A percentile compares a stretch with the other conserved stretches of the same genome.
Evolutionary conservation across 2,329 filamentous ascomycete species (phyloP).

Genomic region (Nemania bipapillata): DNA sequence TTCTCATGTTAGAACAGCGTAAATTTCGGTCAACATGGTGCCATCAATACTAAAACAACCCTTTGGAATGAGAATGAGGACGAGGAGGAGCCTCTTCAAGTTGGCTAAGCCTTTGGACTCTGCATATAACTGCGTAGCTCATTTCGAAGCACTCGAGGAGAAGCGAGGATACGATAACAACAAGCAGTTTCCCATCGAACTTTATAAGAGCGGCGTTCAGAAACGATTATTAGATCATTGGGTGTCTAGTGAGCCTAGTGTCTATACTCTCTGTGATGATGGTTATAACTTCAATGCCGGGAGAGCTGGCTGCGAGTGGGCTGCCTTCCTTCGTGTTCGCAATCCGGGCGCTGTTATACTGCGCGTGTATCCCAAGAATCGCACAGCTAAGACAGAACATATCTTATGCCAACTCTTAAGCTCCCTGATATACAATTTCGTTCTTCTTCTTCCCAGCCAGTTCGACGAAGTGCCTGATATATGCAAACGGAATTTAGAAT

Average conservation of each 20-base stretch:
- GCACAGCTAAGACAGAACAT: not conserved
- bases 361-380: conserved; percentile 36
- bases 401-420: conserved; percentile 34
- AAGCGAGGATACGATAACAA: conserved; percentile 34
- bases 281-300: conserved; percentile 22
- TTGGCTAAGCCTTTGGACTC: conserved; percentile 1
- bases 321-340: conserved; percentile 35
- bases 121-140: conserved; percentile 20
- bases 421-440: conserved; percentile 36
- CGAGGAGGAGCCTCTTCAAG: conserved; percentile 15
- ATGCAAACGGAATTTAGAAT: conserved; percentile 22
- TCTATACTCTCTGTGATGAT: conserved; percentile 29
- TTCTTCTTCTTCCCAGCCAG: conserved; percentile 22
- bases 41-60: conserved; percentile 6
- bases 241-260: conserved; percentile 15
- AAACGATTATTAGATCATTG: conserved; percentile 26
- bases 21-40: not conserved
- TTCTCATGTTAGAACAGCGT: not conserved
- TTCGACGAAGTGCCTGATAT: conserved; percentile 27
- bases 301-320: conserved; percentile 36
- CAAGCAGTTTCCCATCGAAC: conserved; percentile 29
- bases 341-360: conserved; percentile 27
- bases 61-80: conserved; percentile 17
- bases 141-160: conserved; percentile 32
- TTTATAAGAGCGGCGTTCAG: conserved; percentile 34